Percentiles rank a stretch among this genome's conserved stretches.
Evolutionary conservation across 2,329 filamentous ascomycete species (phyloP).

Genomic region (Clarireedia monteithiana): DNA sequence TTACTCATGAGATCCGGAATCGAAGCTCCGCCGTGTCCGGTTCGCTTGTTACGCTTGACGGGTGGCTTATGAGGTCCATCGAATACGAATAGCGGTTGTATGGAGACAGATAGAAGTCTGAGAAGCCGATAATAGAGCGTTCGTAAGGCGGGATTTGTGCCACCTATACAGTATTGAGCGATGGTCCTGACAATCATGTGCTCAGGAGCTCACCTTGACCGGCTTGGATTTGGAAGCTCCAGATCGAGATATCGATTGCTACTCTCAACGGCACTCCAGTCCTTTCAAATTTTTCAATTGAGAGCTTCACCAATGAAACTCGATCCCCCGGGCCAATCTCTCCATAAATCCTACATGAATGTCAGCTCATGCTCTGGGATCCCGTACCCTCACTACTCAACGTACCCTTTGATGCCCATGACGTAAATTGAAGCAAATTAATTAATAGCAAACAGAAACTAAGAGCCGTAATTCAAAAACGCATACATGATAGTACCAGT

Average conservation of each 20-base stretch:
- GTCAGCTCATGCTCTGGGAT: neutral
- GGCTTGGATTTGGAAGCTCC: constrained; percentile 90
- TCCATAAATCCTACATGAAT: constrained; percentile 66
- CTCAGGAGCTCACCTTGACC: constrained; percentile 49
- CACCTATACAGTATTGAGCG: constrained; percentile 42
- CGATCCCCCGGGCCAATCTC: constrained; percentile 78
- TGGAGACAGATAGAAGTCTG: constrained; percentile 65
- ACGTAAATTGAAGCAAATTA: constrained; percentile 7
- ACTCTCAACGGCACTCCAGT: constrained; percentile 69
- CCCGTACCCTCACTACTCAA: neutral
- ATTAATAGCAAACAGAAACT: neutral
- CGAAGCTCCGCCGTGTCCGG: constrained; percentile 53
- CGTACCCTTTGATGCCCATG: constrained; percentile 62
- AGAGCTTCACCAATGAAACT: constrained; percentile 74
- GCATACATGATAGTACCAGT: constrained; percentile 7
- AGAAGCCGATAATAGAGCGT: constrained; percentile 90
- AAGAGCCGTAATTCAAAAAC: neutral
- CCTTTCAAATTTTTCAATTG: constrained; percentile 65
- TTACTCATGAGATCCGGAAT: constrained; percentile 72
- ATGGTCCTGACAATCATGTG: neutral
- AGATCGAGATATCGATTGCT: constrained; percentile 92
- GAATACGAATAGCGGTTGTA: constrained; percentile 85
- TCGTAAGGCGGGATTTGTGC: constrained; percentile 80
- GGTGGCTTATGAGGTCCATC: constrained; percentile 78
- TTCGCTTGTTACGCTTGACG: constrained; percentile 81